Base-by-base conservation (phyloP, 306 rosid genomes). In the Cajanus cajan region DNA sequence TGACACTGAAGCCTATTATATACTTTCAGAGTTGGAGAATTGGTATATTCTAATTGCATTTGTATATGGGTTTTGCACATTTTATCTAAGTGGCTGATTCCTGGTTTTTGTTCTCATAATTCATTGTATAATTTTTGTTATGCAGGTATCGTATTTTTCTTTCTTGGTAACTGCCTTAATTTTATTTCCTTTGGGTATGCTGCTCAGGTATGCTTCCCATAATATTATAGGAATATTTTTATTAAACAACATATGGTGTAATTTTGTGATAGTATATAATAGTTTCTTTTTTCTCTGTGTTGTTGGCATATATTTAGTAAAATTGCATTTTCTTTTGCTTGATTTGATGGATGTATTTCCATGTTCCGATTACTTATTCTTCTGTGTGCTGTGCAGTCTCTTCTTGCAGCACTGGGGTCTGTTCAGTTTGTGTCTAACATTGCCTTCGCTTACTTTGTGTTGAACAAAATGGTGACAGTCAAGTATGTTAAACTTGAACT, bases 341-440 rank as follows among this genome's bases (percentile, higher is more conserved):
- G 64, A 18, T 65, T 68, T 51, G 28, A 71, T 77, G 21, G 50
- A n/a, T 68, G 62, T 59, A 57, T 73, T 67, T 43, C 43, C 66
- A n/a, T 12, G 14, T 43, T 73, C 48, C 45, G 44, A 65, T 64
- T 25, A n/a, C 67, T 25, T 57, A 75, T 40, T 73, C 22, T 85
- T 47, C 51, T 70, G 6, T 59, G 6, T 79, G 15, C 55, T 24
- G 50, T 78, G 87, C 96, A 93, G 99, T 95, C 99, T 67, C 96
- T 95, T 84, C 98, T 95, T 78, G 99, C 99, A 6, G 99, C 99
- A 31, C 87, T 95, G 80, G 99, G 99, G 84, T 95, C 99, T 68
- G 86, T 95, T 78, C 99, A 95, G 82, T 95, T 93, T 82, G 91
- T 95, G 74, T 93, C 99, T 73, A 95, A 95, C 87, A 93, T 95